phyloP scores from a whole-genome alignment of 192 early-diverging fungal genomes.

The Rhizoclosmatium sp. region DNA sequence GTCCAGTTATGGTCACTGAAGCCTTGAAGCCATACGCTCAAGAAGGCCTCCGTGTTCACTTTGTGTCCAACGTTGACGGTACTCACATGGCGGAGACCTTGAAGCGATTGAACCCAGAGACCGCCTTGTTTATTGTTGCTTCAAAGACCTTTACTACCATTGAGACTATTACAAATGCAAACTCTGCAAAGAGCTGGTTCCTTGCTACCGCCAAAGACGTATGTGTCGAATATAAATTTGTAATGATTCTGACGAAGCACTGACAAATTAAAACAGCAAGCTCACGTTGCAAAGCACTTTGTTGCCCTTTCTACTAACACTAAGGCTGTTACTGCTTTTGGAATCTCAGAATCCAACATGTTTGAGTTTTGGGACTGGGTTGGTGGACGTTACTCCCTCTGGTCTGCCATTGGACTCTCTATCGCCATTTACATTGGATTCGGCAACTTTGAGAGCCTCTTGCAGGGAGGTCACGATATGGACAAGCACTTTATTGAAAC shows the following conservation, averaged over 20 bases:
- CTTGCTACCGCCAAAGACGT: conserved; percentile 84
- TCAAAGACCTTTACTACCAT: conserved; percentile 99
- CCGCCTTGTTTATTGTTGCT: conserved; percentile 93
- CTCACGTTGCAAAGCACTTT: conserved; percentile 98
- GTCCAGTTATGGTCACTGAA: conserved; percentile 99
- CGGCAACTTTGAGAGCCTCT: conserved; percentile 91
- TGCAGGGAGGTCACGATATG: conserved; percentile 94
- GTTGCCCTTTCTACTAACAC: conserved; percentile 97
- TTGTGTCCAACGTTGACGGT: conserved; percentile 98
- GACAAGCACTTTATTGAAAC: conserved; percentile 93
- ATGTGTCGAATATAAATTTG: conserved; percentile 41
- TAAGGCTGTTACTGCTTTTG: conserved; percentile 86
- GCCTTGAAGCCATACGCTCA: conserved; percentile 93
- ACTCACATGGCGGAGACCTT: conserved; percentile 95
- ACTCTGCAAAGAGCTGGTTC: conserved; percentile 94
- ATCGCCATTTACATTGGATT: conserved; percentile 95
- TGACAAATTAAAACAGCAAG: conserved; percentile 20
- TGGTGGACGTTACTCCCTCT: conserved; percentile 97
- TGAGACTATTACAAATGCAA: conserved; percentile 97
- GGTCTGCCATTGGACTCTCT: conserved; percentile 99
- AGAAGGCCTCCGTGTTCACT: conserved; percentile 82
- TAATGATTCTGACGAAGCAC: not conserved
- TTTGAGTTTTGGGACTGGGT: conserved; percentile 99
- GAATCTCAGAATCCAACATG: conserved; percentile 97
- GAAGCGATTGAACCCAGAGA: conserved; percentile 85